Evolutionary conservation across 2,329 filamentous ascomycete species (phyloP).

Genomic region (Trichoderma gracile): DNA sequence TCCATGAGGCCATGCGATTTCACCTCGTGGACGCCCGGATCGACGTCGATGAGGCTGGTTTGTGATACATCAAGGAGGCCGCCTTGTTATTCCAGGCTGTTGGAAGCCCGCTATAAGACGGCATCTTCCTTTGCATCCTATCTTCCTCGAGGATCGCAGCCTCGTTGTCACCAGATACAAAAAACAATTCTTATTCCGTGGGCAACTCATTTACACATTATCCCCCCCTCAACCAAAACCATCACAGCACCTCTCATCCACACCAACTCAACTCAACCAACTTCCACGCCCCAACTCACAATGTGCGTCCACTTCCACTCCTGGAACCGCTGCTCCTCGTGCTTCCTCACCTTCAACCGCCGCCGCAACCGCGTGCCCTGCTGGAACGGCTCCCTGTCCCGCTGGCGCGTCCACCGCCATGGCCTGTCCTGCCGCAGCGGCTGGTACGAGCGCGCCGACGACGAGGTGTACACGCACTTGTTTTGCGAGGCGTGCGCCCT

Average conservation of each 20-base stretch:
- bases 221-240: too few species aligned
- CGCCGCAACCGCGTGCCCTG: conserved; percentile 29
- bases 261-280: too few species aligned
- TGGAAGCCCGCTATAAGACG: conserved; percentile 10
- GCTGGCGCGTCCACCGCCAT: conserved; percentile 25
- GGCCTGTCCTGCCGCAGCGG: conserved; percentile 27
- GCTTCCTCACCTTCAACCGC: conserved; percentile 26
- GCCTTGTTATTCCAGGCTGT: neutral
- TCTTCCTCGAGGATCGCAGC: neutral
- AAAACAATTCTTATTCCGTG: too few species aligned
- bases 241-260: too few species aligned
- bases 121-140: neutral
- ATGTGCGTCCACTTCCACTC: conserved; percentile 30
- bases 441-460: conserved; percentile 23
- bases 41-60: neutral
- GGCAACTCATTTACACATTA: too few species aligned
- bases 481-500: conserved; percentile 15
- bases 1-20: too few species aligned
- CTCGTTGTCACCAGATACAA: too few species aligned
- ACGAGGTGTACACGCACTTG: conserved; percentile 23
- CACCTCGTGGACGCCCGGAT: too few species aligned
- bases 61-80: neutral
- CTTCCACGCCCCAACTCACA: neutral
- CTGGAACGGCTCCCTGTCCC: conserved; percentile 28
- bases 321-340: conserved; percentile 28